Evolutionary conservation across 352 stramenopile genomes (phyloP), one percentile per base, ranked within the genome.

Genomic region (Globisporangium paroecandrum): DNA sequence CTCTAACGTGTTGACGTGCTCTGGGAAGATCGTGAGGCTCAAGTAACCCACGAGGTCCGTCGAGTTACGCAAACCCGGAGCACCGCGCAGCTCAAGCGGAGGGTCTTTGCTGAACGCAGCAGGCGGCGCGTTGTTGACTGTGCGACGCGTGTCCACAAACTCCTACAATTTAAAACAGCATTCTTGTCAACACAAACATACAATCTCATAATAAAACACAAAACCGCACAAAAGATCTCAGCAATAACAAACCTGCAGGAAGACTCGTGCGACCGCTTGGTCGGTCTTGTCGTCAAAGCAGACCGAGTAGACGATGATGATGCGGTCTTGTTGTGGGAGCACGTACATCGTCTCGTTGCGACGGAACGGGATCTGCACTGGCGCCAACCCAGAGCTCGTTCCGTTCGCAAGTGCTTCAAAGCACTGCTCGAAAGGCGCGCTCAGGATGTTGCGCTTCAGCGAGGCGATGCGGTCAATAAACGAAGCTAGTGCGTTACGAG

Each of bases 241-340:
- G 29, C 29, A 32, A 32, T 32, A 32, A 32, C 29, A 8, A 18
- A 70, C 82, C 71, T 96, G 89, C 15, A 98, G 69, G 72, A 98
- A 98, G 47, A 98, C 89, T 58, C 89, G 86, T 1, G 87, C 89
- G 51, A 98, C 82, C 1, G 92, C 90, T 62, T 93, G 82, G 74
- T 98, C 94, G 22, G 95, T 97, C 65, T 90, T 92, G 75, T 98
- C 94, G n/a, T 89, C 82, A 68, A 98, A 98, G 67, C 94, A 94
- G 25, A 98, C 79, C 53, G 83, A 92, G 71, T 97, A 98, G 57
- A 97, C 89, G 55, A 98, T 86, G 57, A 97, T 89, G 63, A 98
- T 93, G 62, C 93, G 88, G 62, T 97, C 89, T 3, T 75, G 76
- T 66, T 94, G 84, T 15, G 89, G 89, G n/a, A 95, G 69, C 29